Evolutionary conservation across 352 stramenopile species (phyloP), one percentile per base, ranked within the genome.

Genomic region (Phytophthora vignae): DNA sequence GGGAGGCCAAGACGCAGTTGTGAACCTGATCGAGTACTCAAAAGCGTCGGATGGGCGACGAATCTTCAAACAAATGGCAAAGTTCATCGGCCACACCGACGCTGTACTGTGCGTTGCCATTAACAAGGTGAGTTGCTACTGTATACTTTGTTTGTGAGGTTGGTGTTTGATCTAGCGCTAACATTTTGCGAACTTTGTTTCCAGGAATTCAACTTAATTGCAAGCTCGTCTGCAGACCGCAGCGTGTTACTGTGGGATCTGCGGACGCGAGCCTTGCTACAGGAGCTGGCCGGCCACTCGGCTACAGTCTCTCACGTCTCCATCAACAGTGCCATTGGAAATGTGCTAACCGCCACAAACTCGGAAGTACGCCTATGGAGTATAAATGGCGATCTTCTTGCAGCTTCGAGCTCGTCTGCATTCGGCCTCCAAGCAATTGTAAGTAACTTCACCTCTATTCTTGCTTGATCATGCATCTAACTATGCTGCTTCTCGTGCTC

Each of bases 361-460:
- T 67, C 70, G 0, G 85, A 95, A 52, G 14, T 95, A 7, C 85
- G 88, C 3, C 46, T 93, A 2, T 95, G 88, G 88, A 93, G 85
- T 64, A 87, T 95, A 53, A 95, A 95, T 27, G 88, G 88, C 1
- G 88, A 95, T 55, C 69, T 95, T 7, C 69, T 95, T 5, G 86
- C 85, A 6, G 77, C 76, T n/a, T 85, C 81, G 1, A 82, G 59
- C 10, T 76, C 76, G 59, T 83, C 10, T 38, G 17, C 64, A 1
- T 80, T 89, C 27, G 84, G 85, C 4, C 76, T 95, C 15, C 72
- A 73, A 49, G 44, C 67, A 14, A 87, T 93, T 49, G 87, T 95
- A 88, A 68, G 78, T 70, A 10, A 4, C n/a, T 15, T 8, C 10
- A 9, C 52, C 29, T 8, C 21, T 7, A 12, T 8, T 31, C 7